These are phyloP conservation scores for Candida odintsovae DNA, from an alignment of 805 yeast species.

Conservation along the genomic window DNA sequence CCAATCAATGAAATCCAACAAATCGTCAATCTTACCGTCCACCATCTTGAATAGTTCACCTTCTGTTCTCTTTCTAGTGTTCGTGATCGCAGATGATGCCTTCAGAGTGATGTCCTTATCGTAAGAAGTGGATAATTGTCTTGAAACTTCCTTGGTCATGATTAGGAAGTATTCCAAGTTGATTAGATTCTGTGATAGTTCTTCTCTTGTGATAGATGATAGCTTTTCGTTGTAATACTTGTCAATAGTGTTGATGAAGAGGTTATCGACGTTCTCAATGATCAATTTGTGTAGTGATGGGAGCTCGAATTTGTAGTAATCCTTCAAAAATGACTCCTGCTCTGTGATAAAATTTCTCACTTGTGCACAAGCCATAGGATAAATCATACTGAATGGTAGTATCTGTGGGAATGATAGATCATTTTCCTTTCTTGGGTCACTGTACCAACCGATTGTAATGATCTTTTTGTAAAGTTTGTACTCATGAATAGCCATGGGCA, in stretches of 20 bases:
- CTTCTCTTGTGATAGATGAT: constrained; percentile 76
- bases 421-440: constrained; percentile 39
- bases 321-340: constrained; percentile 58
- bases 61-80: constrained; percentile 68
- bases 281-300: constrained; percentile 56
- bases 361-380: constrained; percentile 80
- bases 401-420: constrained; percentile 44
- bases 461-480: constrained; percentile 55
- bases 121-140: constrained; percentile 28
- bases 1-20: constrained; percentile 79
- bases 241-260: constrained; percentile 65
- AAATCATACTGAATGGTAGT: constrained; percentile 83
- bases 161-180: constrained; percentile 81
- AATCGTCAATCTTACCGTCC: constrained; percentile 71
- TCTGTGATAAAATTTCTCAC: constrained; percentile 59
- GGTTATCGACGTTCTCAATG: constrained; percentile 55
- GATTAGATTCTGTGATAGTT: constrained; percentile 80
- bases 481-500: constrained; percentile 73
- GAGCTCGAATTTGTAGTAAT: constrained; percentile 57
- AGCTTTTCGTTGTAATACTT: constrained; percentile 55
- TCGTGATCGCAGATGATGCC: constrained; percentile 50
- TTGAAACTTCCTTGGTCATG: constrained; percentile 61
- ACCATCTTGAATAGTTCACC: constrained; percentile 75
- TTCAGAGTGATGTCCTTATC: constrained; percentile 37
- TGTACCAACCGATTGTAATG: constrained; percentile 64